Evolutionary conservation across 352 stramenopile species (phyloP), one percentile per base, ranked within the genome.

Genomic region (Phytophthora fragariaefolia): DNA sequence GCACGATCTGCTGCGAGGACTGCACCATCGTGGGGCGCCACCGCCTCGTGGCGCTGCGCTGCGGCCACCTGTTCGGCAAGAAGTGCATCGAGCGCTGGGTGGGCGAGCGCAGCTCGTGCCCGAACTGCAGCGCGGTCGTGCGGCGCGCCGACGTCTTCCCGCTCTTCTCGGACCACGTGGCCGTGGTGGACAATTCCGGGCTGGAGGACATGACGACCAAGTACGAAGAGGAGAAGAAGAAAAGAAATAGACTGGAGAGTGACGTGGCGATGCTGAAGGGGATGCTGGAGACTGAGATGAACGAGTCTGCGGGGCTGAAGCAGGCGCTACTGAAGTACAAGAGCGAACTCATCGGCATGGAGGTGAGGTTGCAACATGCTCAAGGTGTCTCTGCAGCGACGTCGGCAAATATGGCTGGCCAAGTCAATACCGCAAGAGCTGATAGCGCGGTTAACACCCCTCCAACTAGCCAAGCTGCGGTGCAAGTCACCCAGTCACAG

Each of bases 71-170:
- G 15, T 94, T 92, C 52, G 85, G 85, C 23, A 88, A 82, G 18
- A 77, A 78, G 40, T 93, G 84, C 62, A 93, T 93, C 53, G 82
- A 94, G 43, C 80, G 80, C 36, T 94, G 85, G 85, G 69, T 91
- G 32, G 54, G 28, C 42, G 79, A 90, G 58, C 77, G 71, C 22
- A 81, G 77, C 42, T 80, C 73, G 55, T 94, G 85, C 71, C 85
- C 85, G 1, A 92, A 90, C 49, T 94, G 85, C 73, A 90, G 76
- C 50, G 54, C 79, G 0, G 26, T 68, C 6, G 74, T 90, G 28
- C 66, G 66, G 13, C 73, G 73, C n/a, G 60, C 71, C 22, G 85
- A 94, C 47, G 82, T 94, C 24, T 75, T 69, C 24, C 66, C 74
- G 24, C 61, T 91, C 27, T 93, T 90, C 59, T 89, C 80, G 7